Evolutionary conservation across 179 eudicot genomes (phyloP).

Genomic region (Gypsophila paniculata): DNA sequence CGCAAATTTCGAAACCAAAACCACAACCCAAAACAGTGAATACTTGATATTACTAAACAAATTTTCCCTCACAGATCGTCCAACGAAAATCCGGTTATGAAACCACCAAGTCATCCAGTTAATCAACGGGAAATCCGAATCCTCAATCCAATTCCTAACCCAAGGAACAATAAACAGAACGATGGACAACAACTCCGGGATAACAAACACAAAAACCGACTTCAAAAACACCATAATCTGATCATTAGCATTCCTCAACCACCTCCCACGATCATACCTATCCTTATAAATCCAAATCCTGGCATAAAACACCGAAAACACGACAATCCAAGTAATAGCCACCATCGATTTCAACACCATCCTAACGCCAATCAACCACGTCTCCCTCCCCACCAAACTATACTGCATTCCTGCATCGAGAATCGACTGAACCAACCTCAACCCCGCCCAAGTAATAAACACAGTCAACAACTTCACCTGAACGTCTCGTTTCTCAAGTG

Average conservation of each 20-base stretch:
- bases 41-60: constrained; percentile 65
- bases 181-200: constrained; percentile 69
- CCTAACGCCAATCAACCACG: constrained; percentile 58
- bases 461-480: constrained; percentile 69
- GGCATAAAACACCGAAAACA: constrained; percentile 68
- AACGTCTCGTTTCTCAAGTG: constrained; percentile 46
- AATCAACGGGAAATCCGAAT: constrained; percentile 47
- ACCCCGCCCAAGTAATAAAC: constrained; percentile 75
- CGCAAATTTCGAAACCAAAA: constrained; percentile 61
- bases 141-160: constrained; percentile 68
- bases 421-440: constrained; percentile 64
- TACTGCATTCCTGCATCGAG: constrained; percentile 96
- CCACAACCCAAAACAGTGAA: constrained; percentile 62
- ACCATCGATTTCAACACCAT: constrained; percentile 78
- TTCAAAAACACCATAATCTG: constrained; percentile 52
- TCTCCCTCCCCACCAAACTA: constrained; percentile 67
- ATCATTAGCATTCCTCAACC: constrained; percentile 51
- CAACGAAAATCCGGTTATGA: constrained; percentile 66
- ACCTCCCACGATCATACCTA: constrained; percentile 40
- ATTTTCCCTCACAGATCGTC: constrained; percentile 84
- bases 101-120: constrained; percentile 88
- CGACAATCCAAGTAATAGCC: constrained; percentile 65
- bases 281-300: constrained; percentile 75
- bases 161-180: constrained; percentile 72
- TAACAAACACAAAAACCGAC: constrained; percentile 55